These are phyloP conservation scores for Coemansia sp. DNA, from an alignment of 192 early-diverging fungal species.

Conservation along the genomic window DNA sequence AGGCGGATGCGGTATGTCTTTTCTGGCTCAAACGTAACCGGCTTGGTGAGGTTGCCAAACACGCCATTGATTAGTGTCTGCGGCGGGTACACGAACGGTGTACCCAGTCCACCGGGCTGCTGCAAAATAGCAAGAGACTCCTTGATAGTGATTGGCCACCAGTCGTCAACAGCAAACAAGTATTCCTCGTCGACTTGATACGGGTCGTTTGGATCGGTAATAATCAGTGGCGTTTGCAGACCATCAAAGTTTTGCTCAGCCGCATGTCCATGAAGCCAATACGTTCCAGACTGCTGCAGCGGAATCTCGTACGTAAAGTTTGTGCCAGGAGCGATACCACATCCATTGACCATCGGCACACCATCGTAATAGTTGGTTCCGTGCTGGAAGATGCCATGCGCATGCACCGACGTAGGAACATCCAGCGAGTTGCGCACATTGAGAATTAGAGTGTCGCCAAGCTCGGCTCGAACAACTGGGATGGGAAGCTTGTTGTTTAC, in stretches of 20 bases:
- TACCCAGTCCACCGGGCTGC: neutral
- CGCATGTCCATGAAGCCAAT: slow-evolving; percentile 78
- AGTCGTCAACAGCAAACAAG: slow-evolving; percentile 63
- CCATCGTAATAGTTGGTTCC: slow-evolving; percentile 71
- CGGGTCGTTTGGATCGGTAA: slow-evolving; percentile 53
- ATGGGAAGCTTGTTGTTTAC: slow-evolving; percentile 34
- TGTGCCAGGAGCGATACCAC: slow-evolving; percentile 66
- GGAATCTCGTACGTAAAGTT: slow-evolving; percentile 70
- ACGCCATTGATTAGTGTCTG: slow-evolving; percentile 45
- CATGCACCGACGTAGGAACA: slow-evolving; percentile 65
- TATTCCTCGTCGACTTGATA: slow-evolving; percentile 63
- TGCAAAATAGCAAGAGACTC: neutral
- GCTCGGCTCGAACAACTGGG: slow-evolving; percentile 25
- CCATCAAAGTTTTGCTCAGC: slow-evolving; percentile 79
- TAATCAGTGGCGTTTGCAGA: slow-evolving; percentile 67
- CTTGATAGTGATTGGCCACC: slow-evolving; percentile 58
- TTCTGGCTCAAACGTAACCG: slow-evolving; percentile 61
- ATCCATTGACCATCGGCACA: slow-evolving; percentile 65
- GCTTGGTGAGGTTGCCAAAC: slow-evolving; percentile 34
- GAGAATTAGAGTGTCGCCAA: slow-evolving; percentile 38
- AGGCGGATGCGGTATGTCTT: slow-evolving; percentile 78
- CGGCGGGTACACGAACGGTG: neutral
- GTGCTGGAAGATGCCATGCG: slow-evolving; percentile 76
- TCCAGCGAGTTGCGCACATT: slow-evolving; percentile 61
- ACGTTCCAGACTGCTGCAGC: slow-evolving; percentile 77